Percentiles rank a stretch among this genome's conserved stretches.
Conservation (phyloP, 345 rosid species). For the Hypericum perforatum region DNA sequence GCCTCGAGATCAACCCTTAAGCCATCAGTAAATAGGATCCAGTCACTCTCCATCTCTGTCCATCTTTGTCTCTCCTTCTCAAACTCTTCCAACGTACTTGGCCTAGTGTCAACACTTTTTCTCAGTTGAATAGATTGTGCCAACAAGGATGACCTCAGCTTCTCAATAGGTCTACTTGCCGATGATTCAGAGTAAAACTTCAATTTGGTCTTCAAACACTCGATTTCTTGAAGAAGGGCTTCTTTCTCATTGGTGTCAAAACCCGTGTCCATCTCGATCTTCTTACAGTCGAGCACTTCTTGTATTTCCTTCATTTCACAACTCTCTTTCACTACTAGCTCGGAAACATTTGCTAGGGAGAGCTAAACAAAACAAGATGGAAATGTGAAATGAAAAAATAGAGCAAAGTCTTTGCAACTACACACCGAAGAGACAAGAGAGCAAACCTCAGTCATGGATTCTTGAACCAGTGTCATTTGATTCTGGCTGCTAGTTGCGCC, state of each 20-base stretch:
- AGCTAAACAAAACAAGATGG: constrained; percentile 10
- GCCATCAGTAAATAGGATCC: constrained; percentile 87
- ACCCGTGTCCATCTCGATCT: background rate
- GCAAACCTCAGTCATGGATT: constrained; percentile 22
- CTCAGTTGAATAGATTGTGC: constrained; percentile 53
- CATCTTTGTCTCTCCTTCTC: constrained; percentile 72
- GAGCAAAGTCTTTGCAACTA: background rate
- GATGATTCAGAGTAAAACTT: constrained; percentile 34
- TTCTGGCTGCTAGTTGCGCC: constrained; percentile 4
- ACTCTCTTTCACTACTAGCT: constrained; percentile 23
- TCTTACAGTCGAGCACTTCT: constrained; percentile 25
- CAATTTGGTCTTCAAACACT: constrained; percentile 52
- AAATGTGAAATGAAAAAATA: background rate
- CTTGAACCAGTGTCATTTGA: constrained; percentile 24
- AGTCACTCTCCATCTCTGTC: constrained; percentile 96
- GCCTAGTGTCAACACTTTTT: constrained; percentile 33
- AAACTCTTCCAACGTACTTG: constrained; percentile 40
- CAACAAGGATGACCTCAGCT: constrained; percentile 64
- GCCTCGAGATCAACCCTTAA: constrained; percentile 77
- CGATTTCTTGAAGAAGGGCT: constrained; percentile 70
- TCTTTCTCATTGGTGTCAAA: constrained; percentile 59
- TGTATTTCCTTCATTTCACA: constrained; percentile 44
- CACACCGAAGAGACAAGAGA: constrained; percentile 17
- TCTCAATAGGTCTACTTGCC: constrained; percentile 46
- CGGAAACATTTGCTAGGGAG: background rate